phyloP scores from a whole-genome alignment of 306 rosid genomes.

The Dalbergia cultrata region DNA sequence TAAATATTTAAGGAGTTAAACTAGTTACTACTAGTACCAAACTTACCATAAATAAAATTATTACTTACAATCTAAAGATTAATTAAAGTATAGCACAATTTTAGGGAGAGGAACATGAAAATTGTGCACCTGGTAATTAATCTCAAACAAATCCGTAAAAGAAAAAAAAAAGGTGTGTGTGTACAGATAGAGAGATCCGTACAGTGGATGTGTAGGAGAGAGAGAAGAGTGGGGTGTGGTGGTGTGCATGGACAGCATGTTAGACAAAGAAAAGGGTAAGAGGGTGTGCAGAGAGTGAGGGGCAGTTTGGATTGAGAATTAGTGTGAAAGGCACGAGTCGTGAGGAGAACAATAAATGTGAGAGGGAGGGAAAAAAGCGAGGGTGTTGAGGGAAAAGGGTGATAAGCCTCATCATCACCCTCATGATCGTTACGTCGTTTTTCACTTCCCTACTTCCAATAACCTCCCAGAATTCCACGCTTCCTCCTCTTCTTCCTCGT shows the following conservation, averaged over 20 bases:
- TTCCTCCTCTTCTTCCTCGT: not conserved
- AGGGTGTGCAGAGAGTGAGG: conserved; percentile 30
- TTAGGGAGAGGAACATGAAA: too few species aligned
- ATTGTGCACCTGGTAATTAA: too few species aligned
- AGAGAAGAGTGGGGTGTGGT: not conserved
- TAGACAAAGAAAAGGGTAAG: conserved; percentile 51
- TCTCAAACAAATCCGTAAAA: too few species aligned
- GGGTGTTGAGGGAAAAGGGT: conserved; percentile 11
- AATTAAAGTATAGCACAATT: too few species aligned
- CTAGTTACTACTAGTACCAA: too few species aligned
- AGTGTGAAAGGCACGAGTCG: conserved; percentile 74
- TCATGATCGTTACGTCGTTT: conserved; percentile 91
- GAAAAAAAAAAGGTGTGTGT: too few species aligned
- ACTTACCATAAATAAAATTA: too few species aligned
- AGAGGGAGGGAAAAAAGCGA: not conserved
- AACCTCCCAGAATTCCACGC: conserved; percentile 81
- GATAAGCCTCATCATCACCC: conserved; percentile 77
- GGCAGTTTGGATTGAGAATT: conserved; percentile 83
- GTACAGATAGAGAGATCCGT: too few species aligned
- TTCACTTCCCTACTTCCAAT: conserved; percentile 68
- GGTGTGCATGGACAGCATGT: conserved; percentile 36
- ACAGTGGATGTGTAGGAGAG: too few species aligned
- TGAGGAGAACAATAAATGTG: conserved; percentile 53
- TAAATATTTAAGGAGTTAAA: too few species aligned
- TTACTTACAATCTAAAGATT: too few species aligned